Percentiles rank a stretch among this genome's conserved stretches.
Evolutionary conservation across 2,329 filamentous ascomycete species (phyloP).

Genomic region (Talaromyces sp.): DNA sequence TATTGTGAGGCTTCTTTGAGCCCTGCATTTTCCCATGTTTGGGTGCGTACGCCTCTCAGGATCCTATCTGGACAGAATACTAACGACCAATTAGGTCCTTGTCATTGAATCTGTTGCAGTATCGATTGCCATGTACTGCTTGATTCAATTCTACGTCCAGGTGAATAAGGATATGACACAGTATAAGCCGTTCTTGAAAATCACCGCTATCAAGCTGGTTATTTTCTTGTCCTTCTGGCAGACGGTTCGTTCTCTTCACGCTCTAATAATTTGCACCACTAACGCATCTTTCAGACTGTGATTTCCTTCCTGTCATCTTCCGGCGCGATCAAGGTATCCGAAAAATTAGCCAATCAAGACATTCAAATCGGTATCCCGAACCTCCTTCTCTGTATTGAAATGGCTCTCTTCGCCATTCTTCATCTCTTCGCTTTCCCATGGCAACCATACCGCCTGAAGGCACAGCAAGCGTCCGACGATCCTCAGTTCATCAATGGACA

Average conservation of each 20-base stretch:
- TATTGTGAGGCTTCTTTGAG: constrained; percentile 79
- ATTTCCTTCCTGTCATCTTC: constrained; percentile 62
- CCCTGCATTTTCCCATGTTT: constrained; percentile 78
- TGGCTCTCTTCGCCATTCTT: constrained; percentile 74
- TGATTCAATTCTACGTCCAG: constrained; percentile 84
- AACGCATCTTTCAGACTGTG: constrained; percentile 42
- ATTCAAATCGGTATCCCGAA: constrained; percentile 77
- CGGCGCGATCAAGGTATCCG: constrained; percentile 61
- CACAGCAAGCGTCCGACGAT: constrained; percentile 48
- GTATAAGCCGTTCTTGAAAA: constrained; percentile 73
- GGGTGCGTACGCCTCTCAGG: constrained; percentile 51
- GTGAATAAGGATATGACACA: constrained; percentile 65
- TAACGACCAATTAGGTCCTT: constrained; percentile 49
- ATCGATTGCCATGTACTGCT: constrained; percentile 80
- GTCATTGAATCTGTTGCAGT: constrained; percentile 69
- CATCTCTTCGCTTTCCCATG: constrained; percentile 83
- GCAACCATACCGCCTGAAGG: constrained; percentile 59
- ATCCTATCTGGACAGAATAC: background rate
- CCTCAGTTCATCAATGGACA: constrained; percentile 42
- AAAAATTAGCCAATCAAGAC: constrained; percentile 66
- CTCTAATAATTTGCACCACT: background rate
- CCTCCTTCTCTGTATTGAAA: constrained; percentile 75
- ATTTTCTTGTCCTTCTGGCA: constrained; percentile 94
- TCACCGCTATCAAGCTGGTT: constrained; percentile 82
- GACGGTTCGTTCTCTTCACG: constrained; percentile 37